Evolutionary conservation across 805 yeast genomes (phyloP).

Genomic region (Tanozyma kutaoensis): DNA sequence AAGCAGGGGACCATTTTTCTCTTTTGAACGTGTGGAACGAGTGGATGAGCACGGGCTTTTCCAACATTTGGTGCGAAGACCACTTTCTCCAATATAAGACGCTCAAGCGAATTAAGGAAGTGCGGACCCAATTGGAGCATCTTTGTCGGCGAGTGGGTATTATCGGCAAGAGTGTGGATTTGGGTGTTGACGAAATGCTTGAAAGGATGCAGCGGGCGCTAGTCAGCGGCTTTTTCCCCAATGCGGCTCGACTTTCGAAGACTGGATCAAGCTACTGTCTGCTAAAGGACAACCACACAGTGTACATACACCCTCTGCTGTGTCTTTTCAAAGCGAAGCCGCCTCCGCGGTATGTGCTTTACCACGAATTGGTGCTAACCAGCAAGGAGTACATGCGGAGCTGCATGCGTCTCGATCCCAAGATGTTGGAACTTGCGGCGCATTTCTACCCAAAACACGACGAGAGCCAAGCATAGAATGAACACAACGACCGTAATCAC

Average conservation of each 20-base stretch:
- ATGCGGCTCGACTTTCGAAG: slow-evolving; percentile 44
- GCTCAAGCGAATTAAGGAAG: slow-evolving; percentile 51
- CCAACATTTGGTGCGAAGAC: slow-evolving; percentile 76
- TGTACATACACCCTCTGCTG: slow-evolving; percentile 79
- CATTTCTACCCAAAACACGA: too few species aligned
- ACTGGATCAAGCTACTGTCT: slow-evolving; percentile 62
- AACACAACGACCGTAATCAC: too few species aligned
- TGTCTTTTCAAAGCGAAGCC: slow-evolving; percentile 51
- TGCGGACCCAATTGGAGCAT: slow-evolving; percentile 53
- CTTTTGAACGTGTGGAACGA: slow-evolving; percentile 62
- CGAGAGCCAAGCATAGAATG: too few species aligned
- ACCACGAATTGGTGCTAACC: slow-evolving; percentile 75
- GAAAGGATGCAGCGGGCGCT: slow-evolving; percentile 37
- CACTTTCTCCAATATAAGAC: slow-evolving; percentile 70
- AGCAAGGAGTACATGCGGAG: slow-evolving; percentile 82
- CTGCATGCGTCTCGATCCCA: slow-evolving; percentile 58
- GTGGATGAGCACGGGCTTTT: slow-evolving; percentile 58
- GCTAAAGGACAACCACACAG: slow-evolving; percentile 55
- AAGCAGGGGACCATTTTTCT: slow-evolving; percentile 70
- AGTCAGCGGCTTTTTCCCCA: slow-evolving; percentile 58
- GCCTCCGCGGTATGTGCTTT: slow-evolving; percentile 61
- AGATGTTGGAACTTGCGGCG: slow-evolving; percentile 61
- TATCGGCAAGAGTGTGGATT: slow-evolving; percentile 5
- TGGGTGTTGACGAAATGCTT: slow-evolving; percentile 4
- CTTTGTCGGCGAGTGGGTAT: slow-evolving; percentile 46